Percentiles rank a stretch among this genome's conserved stretches.
These are phyloP conservation scores for Pseudocercospora eumusae DNA, from an alignment of 2,329 filamentous ascomycete genomes.

Conservation along the genomic window DNA sequence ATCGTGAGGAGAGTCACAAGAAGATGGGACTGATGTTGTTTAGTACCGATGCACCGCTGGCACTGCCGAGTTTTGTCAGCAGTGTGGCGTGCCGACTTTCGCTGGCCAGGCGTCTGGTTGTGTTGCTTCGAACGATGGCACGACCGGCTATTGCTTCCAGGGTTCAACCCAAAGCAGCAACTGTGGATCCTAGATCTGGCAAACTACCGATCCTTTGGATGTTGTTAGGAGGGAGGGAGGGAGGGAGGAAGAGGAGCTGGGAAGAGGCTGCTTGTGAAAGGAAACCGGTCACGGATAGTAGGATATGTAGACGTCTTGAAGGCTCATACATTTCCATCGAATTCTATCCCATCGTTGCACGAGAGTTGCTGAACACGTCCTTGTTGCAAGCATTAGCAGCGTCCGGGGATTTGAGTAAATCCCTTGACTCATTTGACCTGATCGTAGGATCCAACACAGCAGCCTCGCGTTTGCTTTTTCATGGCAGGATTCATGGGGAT, in stretches of 20 bases:
- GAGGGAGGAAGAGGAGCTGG: too few relatives aligned
- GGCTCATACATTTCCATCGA: neutral
- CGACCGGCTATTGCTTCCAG: neutral
- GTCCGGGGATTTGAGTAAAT: neutral
- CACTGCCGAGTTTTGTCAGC: neutral
- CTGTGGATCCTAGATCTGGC: too few relatives aligned
- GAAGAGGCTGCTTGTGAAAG: too few relatives aligned
- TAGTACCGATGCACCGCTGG: neutral
- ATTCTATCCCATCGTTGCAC: conserved; percentile 2
- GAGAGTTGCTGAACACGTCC: conserved; percentile 1
- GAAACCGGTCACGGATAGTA: too few relatives aligned
- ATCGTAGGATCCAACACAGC: conserved; percentile 1
- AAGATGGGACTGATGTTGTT: neutral
- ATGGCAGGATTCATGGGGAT: conserved; percentile 40
- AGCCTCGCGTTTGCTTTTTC: conserved; percentile 30
- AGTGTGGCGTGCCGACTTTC: neutral
- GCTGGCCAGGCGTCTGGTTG: neutral
- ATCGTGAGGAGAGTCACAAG: neutral
- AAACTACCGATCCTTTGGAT: too few relatives aligned
- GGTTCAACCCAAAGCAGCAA: too few relatives aligned
- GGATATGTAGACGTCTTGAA: neutral
- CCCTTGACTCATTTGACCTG: neutral
- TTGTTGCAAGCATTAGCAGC: neutral
- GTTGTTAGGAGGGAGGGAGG: too few relatives aligned
- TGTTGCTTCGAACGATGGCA: neutral